Conservation (phyloP, 1,284 basidiomycete genomes). For the Trichosporon coremiiforme region DNA sequence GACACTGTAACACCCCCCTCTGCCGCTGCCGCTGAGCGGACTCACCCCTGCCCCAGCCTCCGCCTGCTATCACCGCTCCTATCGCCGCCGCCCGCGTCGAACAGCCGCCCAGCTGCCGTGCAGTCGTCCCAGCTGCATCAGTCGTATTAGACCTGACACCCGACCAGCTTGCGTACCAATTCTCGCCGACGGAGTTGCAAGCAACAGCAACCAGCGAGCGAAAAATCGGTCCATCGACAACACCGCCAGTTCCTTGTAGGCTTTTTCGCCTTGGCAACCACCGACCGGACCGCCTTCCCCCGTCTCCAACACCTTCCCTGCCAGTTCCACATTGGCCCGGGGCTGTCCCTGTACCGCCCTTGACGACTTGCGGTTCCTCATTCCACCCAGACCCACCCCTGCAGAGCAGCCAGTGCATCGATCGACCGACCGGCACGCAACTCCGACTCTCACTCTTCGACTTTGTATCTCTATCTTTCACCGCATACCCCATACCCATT, state of each 20-base stretch:
- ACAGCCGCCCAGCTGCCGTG: constrained; percentile 1
- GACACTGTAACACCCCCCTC: neutral
- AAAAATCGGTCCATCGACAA: constrained; percentile 6
- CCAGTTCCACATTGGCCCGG: constrained; percentile 4
- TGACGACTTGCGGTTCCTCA: constrained; percentile 11
- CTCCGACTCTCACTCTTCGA: neutral
- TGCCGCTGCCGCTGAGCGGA: neutral
- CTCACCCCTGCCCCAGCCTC: constrained; percentile 1
- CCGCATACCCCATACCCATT: constrained; percentile 2
- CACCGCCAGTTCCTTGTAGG: neutral
- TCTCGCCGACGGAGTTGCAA: neutral
- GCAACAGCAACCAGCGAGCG: neutral
- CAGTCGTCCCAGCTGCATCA: neutral
- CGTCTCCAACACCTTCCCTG: neutral
- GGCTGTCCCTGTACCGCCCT: neutral
- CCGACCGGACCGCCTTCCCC: neutral
- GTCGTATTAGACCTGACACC: neutral
- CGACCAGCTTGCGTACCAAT: neutral
- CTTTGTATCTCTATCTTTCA: neutral
- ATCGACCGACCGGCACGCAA: neutral
- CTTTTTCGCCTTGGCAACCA: constrained; percentile 5
- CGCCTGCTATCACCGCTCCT: constrained; percentile 10
- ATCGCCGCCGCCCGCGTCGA: neutral
- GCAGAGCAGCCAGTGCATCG: neutral
- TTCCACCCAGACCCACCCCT: neutral